phyloP scores from a whole-genome alignment of 2,329 filamentous ascomycete genomes.

The Microcyclospora tardicrescens region DNA sequence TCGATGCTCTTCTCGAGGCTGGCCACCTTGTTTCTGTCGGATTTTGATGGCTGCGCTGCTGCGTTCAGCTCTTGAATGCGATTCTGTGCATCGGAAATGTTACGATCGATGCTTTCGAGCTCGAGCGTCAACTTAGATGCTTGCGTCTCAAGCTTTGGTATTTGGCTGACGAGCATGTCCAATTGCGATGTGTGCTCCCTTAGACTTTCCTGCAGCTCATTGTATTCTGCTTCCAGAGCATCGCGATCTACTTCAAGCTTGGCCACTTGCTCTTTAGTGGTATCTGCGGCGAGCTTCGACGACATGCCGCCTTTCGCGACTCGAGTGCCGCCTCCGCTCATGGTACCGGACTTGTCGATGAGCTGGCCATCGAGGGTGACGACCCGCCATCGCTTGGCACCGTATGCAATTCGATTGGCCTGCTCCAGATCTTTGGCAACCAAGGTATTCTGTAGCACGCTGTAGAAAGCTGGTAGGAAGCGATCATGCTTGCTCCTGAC shows the following conservation, averaged over 20 bases:
- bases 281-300: constrained; percentile 79
- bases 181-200: constrained; percentile 63
- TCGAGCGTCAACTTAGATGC: constrained; percentile 87
- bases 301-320: constrained; percentile 93
- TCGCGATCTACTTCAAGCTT: constrained; percentile 84
- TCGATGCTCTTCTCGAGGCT: constrained; percentile 66
- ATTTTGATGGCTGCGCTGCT: constrained; percentile 68
- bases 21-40: constrained; percentile 61
- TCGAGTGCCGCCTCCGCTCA: constrained; percentile 90
- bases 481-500: constrained; percentile 78
- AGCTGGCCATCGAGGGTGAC: constrained; percentile 91
- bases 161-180: constrained; percentile 58
- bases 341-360: constrained; percentile 96
- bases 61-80: constrained; percentile 72
- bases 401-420: constrained; percentile 93
- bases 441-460: constrained; percentile 85
- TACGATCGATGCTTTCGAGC: constrained; percentile 72
- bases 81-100: constrained; percentile 70
- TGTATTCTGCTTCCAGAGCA: constrained; percentile 66
- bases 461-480: constrained; percentile 86
- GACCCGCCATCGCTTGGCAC: constrained; percentile 84
- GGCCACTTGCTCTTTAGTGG: constrained; percentile 72
- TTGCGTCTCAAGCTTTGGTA: constrained; percentile 75
- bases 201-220: constrained; percentile 73
- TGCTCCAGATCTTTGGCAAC: constrained; percentile 90